Evolutionary conservation across 2,329 filamentous ascomycete species (phyloP), one percentile per base, ranked within the genome.

Genomic region (Malbranchea cinnamomea): DNA sequence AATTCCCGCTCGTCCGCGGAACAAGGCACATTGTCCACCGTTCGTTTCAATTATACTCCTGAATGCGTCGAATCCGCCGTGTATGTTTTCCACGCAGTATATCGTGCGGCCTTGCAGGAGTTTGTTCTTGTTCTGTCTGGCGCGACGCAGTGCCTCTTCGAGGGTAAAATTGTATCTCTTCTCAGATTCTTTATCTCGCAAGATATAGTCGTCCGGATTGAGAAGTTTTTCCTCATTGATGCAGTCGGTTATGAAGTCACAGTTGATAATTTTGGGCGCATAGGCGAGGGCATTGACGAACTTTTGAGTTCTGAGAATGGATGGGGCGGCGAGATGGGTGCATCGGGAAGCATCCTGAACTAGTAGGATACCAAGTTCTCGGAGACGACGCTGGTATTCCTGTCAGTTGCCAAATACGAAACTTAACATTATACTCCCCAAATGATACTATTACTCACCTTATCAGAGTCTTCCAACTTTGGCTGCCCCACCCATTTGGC

Each of bases 241-340:
- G 26, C 78, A 82, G 14, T 70, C 64, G 33, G 87, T 79, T 34
- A 98, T 71, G 52, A 83, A 98, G 6, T 70, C 66, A 1, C 77
- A 78, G 26, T 74, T 74, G 31, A 95, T 68, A 24, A 95, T 70
- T 1, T 70, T 67, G 0, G 84, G 82, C 0, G 80, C 84, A 35
- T 73, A 74, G 11, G 89, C 84, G 16, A 98, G 60, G 8, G 84
- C 83, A 37, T 77, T 78, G 28, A 95, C 74, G 49, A 98, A 98
- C 49, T 98, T 98, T 50, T 82, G 74, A 0, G 89, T 98, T 21
- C 89, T 78, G 19, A 94, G 71, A 37, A 95, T 73, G 23, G 74
- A 70, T 1, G 87, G 89, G 3, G 87, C 87, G 19, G 83, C 84
- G 7, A 98, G 69, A 49, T 92, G 81, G 44, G 87, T 81, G 49